Conservation (phyloP, 306 rosid genomes). For the Fagus sylvatica region DNA sequence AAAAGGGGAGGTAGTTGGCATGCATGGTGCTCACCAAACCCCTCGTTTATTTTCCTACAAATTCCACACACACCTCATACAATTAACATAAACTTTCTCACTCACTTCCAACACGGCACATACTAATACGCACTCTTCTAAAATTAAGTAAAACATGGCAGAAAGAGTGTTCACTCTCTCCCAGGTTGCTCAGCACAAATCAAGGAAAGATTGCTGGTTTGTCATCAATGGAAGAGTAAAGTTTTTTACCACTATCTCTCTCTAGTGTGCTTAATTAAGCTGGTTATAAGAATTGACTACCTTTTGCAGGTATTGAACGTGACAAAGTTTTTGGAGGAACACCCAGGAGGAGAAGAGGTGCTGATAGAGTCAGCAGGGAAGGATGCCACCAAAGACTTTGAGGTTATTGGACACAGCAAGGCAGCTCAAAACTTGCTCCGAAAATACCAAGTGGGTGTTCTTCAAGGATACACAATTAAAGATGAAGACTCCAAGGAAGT, state of each 20-base stretch:
- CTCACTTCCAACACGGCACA: neutral
- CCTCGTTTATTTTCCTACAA: constrained; percentile 21
- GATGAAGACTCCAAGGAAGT: constrained; percentile 32
- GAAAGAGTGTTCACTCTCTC: constrained; percentile 43
- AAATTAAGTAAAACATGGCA: constrained; percentile 31
- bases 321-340: constrained; percentile 57
- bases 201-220: constrained; percentile 52
- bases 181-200: constrained; percentile 61
- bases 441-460: constrained; percentile 58
- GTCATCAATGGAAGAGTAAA: constrained; percentile 61
- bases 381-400: constrained; percentile 59
- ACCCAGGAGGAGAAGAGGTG: constrained; percentile 70
- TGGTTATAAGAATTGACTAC: neutral
- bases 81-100: neutral
- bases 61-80: neutral
- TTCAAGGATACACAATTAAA: constrained; percentile 41
- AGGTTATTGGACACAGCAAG: constrained; percentile 52
- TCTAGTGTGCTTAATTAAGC: neutral
- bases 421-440: constrained; percentile 43
- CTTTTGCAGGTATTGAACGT: constrained; percentile 52
- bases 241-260: neutral
- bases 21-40: neutral
- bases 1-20: no score
- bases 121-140: neutral
- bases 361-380: constrained; percentile 49